Conservation (phyloP, 2,329 filamentous ascomycete genomes). For the Ophiostoma sp. region DNA sequence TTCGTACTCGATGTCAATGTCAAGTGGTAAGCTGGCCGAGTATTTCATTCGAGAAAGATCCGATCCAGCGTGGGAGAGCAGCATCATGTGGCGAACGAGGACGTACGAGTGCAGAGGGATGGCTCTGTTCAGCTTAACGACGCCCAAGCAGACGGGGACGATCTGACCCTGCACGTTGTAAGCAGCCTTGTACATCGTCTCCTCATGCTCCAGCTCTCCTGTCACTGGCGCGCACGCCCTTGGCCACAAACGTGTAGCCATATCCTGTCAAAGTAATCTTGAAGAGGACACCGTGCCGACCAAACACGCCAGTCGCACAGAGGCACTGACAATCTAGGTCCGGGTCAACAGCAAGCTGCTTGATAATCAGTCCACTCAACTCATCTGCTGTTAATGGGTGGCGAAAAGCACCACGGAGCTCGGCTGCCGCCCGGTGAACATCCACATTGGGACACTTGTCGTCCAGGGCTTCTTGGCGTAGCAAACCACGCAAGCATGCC, state of each 20-base stretch:
- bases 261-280: conserved; percentile 4
- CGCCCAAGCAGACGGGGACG: conserved; percentile 17
- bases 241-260: conserved; percentile 21
- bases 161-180: conserved; percentile 5
- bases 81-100: conserved; percentile 18
- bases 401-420: neutral
- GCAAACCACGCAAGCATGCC: conserved; percentile 20
- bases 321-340: conserved; percentile 11
- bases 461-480: conserved; percentile 2
- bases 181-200: neutral
- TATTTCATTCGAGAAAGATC: neutral
- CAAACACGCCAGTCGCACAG: conserved; percentile 3
- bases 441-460: conserved; percentile 20
- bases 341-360: neutral
- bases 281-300: conserved; percentile 20
- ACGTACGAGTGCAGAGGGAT: conserved; percentile 10
- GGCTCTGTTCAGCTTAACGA: neutral
- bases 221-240: conserved; percentile 11
- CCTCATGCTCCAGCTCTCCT: conserved; percentile 5
- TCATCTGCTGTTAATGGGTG: neutral
- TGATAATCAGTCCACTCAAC: neutral
- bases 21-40: neutral
- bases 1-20: neutral
- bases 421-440: conserved; percentile 2
- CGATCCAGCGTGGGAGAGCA: conserved; percentile 8